phyloP scores from a whole-genome alignment of 208 protist genomes.

The Porcisia hertigi region DNA sequence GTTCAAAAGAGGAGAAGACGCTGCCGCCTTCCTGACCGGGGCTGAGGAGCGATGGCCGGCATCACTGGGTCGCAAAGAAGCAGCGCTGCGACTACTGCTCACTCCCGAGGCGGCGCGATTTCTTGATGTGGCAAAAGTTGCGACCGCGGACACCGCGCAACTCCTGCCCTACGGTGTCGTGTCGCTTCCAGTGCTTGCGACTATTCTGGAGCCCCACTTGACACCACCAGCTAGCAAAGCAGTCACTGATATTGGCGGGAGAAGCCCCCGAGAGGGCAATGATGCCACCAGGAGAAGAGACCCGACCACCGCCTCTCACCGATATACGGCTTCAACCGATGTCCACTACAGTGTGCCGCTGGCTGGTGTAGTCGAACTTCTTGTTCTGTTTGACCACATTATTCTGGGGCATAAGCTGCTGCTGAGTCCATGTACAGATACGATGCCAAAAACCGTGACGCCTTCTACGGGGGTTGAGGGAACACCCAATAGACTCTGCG shows the following conservation, averaged over 20 bases:
- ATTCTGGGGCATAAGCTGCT: conserved; percentile 31
- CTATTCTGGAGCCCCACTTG: conserved; percentile 28
- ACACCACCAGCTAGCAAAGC: not conserved
- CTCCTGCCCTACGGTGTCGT: conserved; percentile 31
- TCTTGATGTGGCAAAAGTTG: conserved; percentile 28
- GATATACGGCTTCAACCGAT: not conserved
- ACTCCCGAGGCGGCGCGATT: conserved; percentile 17
- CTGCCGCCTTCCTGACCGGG: conserved; percentile 2
- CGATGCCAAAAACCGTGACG: not conserved
- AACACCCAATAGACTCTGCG: not conserved
- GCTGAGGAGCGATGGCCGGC: not conserved
- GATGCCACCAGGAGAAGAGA: not conserved
- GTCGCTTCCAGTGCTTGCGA: conserved; percentile 19
- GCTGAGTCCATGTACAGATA: conserved; percentile 9
- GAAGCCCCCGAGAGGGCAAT: not conserved
- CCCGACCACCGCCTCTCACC: not conserved
- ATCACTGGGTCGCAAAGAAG: conserved; percentile 4
- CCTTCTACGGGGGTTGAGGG: not conserved
- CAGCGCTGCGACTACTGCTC: conserved; percentile 15
- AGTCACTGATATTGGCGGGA: not conserved
- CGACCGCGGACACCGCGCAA: conserved; percentile 31
- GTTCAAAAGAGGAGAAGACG: not conserved
- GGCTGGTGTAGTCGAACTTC: conserved; percentile 27
- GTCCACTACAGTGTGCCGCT: conserved; percentile 19
- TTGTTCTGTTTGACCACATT: conserved; percentile 28